A percentile compares a stretch with the other conserved stretches of the same genome.
Evolutionary conservation across 148 eudicot species (phyloP).

Genomic region (Dianthus caryophyllus): DNA sequence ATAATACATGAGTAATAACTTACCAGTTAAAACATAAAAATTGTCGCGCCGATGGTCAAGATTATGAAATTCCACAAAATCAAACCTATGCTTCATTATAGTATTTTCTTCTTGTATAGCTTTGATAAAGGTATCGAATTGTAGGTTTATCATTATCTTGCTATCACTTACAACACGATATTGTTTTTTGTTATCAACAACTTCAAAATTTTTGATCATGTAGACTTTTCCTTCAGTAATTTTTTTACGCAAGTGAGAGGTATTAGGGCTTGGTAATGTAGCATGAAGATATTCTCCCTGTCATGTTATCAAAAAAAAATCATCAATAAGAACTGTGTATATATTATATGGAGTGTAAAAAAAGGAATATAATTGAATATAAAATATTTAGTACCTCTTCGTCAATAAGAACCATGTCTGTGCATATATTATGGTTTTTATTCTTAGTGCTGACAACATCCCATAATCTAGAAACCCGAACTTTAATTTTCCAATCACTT

Average conservation of each 20-base stretch:
- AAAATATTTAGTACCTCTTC: not conserved
- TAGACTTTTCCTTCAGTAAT: not conserved
- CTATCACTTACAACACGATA: not conserved
- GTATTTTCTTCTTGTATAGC: not conserved
- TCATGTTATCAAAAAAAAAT: not conserved
- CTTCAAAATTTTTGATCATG: not conserved
- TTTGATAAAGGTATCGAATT: not conserved
- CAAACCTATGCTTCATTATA: not conserved
- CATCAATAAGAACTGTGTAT: not conserved
- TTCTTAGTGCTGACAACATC: not conserved
- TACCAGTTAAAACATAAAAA: not conserved
- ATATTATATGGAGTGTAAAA: not conserved
- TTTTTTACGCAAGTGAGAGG: not conserved
- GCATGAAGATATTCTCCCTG: not conserved
- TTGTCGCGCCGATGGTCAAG: not conserved
- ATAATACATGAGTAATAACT: not conserved
- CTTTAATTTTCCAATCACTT: not conserved
- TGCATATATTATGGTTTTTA: not conserved
- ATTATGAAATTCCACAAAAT: not conserved
- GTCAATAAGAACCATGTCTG: not conserved
- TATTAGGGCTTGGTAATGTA: not conserved
- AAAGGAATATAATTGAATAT: not conserved
- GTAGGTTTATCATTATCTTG: not conserved
- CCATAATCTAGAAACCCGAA: slow-evolving; percentile 3
- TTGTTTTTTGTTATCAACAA: not conserved